Evolutionary conservation across 352 stramenopile genomes (phyloP).

Genomic region (Phytophthora palmivora): DNA sequence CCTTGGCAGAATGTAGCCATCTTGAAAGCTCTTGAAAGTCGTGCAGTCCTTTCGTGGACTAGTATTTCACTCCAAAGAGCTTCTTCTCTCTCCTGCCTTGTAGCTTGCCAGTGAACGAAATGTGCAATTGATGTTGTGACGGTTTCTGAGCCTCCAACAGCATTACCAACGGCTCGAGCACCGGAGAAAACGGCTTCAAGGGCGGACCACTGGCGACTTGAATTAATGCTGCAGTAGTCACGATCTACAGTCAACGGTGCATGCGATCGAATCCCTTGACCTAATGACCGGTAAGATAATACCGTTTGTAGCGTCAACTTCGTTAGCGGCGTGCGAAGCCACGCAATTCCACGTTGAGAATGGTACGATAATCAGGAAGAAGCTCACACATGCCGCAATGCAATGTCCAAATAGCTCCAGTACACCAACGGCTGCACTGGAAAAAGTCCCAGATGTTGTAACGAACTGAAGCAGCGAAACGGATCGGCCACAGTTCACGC

Average conservation of each 20-base stretch:
- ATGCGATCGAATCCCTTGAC: conserved; percentile 36
- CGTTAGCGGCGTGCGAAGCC: conserved; percentile 34
- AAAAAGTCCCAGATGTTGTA: conserved; percentile 26
- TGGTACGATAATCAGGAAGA: conserved; percentile 13
- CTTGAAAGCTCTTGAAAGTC: no score
- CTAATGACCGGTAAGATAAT: conserved; percentile 19
- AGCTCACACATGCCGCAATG: conserved; percentile 3
- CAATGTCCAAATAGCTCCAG: conserved; percentile 9
- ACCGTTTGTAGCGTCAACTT: conserved; percentile 35
- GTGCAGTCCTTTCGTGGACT: no score
- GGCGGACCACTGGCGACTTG: background rate
- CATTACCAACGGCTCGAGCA: conserved; percentile 13
- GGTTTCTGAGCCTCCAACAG: conserved; percentile 15
- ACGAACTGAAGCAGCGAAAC: conserved; percentile 40
- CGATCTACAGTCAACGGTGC: conserved; percentile 17
- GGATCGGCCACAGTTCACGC: conserved; percentile 25
- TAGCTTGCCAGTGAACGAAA: background rate
- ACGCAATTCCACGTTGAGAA: conserved; percentile 15
- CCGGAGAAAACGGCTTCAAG: conserved; percentile 17
- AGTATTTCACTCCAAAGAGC: conserved; percentile 3
- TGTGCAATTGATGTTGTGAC: conserved; percentile 6
- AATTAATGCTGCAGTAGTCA: conserved; percentile 5
- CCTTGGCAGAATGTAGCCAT: no score
- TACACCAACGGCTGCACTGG: conserved; percentile 22
- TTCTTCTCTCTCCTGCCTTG: background rate